Base-by-base conservation (phyloP, 202 grass and related monocot genomes). In the Panicum hallii region DNA sequence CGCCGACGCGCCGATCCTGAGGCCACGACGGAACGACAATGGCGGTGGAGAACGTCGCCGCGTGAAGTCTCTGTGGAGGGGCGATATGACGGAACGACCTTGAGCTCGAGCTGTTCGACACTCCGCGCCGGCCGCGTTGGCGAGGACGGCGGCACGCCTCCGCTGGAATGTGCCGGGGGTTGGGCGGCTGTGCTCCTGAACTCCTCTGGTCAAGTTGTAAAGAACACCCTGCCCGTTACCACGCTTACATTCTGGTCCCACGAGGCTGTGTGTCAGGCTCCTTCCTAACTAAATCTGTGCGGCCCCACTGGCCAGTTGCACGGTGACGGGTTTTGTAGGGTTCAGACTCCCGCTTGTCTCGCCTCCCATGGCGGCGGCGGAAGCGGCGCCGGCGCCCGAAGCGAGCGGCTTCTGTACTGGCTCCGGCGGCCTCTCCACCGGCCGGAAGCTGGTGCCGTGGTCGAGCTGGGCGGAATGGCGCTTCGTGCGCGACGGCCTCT, bases 391-490 rank as follows among this genome's bases (percentile, higher is more conserved):
- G 62, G 53, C 75, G 82, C 16, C 38, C 11, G 75, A 75, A n/a
- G 78, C 30, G 11, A 67, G 79, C 3, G 83, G 60, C 44, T 65
- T 63, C 23, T 15, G 17, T 50, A 79, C 52, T 4, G 53, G 22
- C 10, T 45, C 44, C 36, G 83, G 72, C 11, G 89, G 86, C 44
- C 91, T 91, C 61, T 89, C 78, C 32, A 81, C 86, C 15, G 90
- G 84, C 12, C 79, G 91, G 88, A 99, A 92, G 86, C 81, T 99
- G 68, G 96, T 95, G 4, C 93, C 96, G 0, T 99, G 96, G 96
- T 91, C 91, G 49, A 96, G 84, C 83, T 99, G 96, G 96, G 86
- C 56, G 9, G 93, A 96, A 75, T 99, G 96, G 96, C 69, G 84
- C 42, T 86, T 92, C 60, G 93, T 99, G 69, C 85, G 90, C 67